Evolutionary conservation across 1,284 basidiomycete genomes (phyloP).

Genomic region (Volvariella volvacea): DNA sequence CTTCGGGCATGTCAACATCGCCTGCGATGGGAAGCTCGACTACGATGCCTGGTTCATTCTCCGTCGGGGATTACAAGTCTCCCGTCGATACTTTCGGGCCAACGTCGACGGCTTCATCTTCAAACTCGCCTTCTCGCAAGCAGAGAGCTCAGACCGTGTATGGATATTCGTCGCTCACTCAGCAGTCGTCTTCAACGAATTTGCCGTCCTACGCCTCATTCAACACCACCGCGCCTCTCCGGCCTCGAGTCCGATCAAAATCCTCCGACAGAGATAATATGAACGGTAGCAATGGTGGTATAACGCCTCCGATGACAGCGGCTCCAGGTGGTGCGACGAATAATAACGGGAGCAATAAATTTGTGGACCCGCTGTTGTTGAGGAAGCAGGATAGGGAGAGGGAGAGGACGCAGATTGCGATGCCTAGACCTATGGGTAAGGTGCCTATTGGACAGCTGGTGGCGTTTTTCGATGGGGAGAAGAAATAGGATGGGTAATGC

Average conservation of each 20-base stretch:
- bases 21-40: not conserved
- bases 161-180: constrained; percentile 22
- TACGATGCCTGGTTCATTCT: too few relatives aligned
- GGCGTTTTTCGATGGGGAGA: constrained; percentile 75
- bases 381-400: constrained; percentile 54
- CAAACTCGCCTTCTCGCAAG: constrained; percentile 30
- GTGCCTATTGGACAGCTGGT: constrained; percentile 69
- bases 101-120: constrained; percentile 16
- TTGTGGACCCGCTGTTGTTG: constrained; percentile 68
- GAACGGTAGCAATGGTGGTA: constrained; percentile 5
- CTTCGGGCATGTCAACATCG: not conserved
- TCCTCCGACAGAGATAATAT: constrained; percentile 41
- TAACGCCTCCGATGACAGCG: constrained; percentile 6
- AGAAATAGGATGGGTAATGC: constrained; percentile 19
- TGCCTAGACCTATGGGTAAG: constrained; percentile 48
- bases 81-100: not conserved
- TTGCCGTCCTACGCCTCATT: constrained; percentile 14
- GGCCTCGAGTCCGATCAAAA: constrained; percentile 41
- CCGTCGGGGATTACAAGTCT: constrained; percentile 16
- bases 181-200: constrained; percentile 9
- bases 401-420: constrained; percentile 33
- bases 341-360: constrained; percentile 39
- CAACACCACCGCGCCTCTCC: constrained; percentile 26
- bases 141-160: constrained; percentile 42
- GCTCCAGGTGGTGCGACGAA: constrained; percentile 13